A percentile compares a stretch with the other conserved stretches of the same genome.
Conservation (phyloP, 78 protist genomes). For the Trichosphaerium sp. region DNA sequence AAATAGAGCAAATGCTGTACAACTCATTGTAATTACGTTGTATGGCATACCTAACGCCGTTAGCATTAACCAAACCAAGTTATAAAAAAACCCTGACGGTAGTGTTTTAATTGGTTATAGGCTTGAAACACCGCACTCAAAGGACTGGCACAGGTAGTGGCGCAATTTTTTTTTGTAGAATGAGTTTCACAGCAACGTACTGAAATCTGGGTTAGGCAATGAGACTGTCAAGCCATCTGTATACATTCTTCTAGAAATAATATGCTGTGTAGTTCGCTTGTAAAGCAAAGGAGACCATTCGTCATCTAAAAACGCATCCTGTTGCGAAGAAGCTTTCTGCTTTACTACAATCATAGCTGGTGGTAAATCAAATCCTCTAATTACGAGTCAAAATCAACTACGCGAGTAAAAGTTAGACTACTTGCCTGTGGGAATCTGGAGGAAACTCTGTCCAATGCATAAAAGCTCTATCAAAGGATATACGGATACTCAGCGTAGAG, state of each 20-base stretch:
- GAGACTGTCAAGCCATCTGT: slow-evolving; percentile 34
- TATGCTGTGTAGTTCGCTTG: neutral
- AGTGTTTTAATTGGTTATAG: neutral
- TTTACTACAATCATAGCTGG: too few species aligned
- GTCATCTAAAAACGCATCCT: slow-evolving; percentile 11
- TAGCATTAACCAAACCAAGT: neutral
- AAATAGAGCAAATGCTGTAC: slow-evolving; percentile 62
- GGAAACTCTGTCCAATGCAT: slow-evolving; percentile 57
- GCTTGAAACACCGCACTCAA: too few species aligned
- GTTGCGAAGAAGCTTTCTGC: too few species aligned
- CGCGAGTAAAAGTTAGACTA: too few species aligned
- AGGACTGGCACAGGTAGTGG: too few species aligned
- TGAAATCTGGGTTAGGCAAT: slow-evolving; percentile 72
- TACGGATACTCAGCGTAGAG: neutral
- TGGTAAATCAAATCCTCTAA: slow-evolving; percentile 1
- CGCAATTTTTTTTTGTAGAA: too few species aligned
- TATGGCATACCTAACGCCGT: slow-evolving; percentile 71
- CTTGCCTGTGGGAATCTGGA: slow-evolving; percentile 71
- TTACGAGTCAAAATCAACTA: slow-evolving; percentile 68
- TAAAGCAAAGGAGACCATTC: slow-evolving; percentile 15
- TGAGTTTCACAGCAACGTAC: too few species aligned
- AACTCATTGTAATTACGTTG: slow-evolving; percentile 64
- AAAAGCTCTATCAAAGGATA: slow-evolving; percentile 3
- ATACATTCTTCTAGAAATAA: slow-evolving; percentile 19
- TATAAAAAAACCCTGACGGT: too few species aligned